These are phyloP conservation scores for Pelargonium australe DNA, from an alignment of 441 rosid genomes.

Conservation along the genomic window DNA sequence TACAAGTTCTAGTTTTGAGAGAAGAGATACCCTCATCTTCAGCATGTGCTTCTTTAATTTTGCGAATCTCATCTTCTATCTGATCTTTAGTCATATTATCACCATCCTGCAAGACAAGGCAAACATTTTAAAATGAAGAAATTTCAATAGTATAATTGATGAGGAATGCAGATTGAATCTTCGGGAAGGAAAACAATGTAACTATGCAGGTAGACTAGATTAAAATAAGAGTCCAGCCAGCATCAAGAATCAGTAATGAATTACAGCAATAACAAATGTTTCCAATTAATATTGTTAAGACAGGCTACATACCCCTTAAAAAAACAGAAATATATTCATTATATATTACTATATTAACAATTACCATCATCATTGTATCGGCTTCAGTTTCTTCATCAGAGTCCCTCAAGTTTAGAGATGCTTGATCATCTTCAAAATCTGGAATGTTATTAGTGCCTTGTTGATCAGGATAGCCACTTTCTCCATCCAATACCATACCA, in stretches of 20 bases:
- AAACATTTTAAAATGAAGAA: conserved; percentile 13
- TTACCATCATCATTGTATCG: conserved; percentile 80
- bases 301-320: no score
- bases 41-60: conserved; percentile 81
- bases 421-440: conserved; percentile 61
- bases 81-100: conserved; percentile 81
- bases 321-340: not conserved
- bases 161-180: not conserved
- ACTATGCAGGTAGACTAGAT: no score
- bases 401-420: conserved; percentile 50
- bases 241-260: not conserved
- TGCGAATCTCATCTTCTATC: conserved; percentile 67
- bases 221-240: not conserved
- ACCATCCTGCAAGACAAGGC: conserved; percentile 54
- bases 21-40: conserved; percentile 71
- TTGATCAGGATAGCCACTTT: conserved; percentile 32
- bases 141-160: not conserved
- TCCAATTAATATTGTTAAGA: no score
- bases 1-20: conserved; percentile 6
- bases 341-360: conserved; percentile 1
- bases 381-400: conserved; percentile 72
- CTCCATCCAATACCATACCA: conserved; percentile 80
- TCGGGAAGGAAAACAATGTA: not conserved
- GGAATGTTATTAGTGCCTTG: conserved; percentile 26
- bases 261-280: not conserved